A percentile compares a stretch with the other conserved stretches of the same genome.
Evolutionary conservation across 768 basidiomycete genomes (phyloP).

Genomic region (Daedaleopsis sinensis): DNA sequence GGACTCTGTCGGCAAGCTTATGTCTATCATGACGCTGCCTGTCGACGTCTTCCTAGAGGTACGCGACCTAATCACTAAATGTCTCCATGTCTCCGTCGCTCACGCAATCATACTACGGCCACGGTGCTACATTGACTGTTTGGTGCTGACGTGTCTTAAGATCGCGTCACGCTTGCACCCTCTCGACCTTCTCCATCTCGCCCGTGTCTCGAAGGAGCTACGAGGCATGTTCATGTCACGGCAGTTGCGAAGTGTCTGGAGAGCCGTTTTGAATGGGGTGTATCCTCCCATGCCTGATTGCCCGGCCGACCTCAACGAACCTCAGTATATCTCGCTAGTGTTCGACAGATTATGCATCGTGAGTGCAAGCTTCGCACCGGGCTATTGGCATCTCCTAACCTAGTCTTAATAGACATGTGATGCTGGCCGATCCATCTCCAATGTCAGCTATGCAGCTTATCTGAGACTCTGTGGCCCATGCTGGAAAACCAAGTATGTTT

Average conservation of each 20-base stretch:
- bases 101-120: no score
- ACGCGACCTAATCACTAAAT: no score
- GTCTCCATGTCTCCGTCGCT: no score
- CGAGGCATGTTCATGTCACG: conserved; percentile 20
- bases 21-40: conserved; percentile 1
- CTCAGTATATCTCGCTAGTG: conserved; percentile 4
- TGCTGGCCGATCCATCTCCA: not conserved
- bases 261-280: conserved; percentile 13
- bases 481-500: conserved; percentile 11
- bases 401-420: conserved; percentile 5
- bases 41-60: conserved; percentile 11
- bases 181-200: conserved; percentile 25
- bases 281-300: conserved; percentile 14
- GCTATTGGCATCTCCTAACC: not conserved
- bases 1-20: conserved; percentile 6
- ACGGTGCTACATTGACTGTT: no score
- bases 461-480: conserved; percentile 10
- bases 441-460: conserved; percentile 1
- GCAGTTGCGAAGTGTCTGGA: conserved; percentile 22
- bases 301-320: conserved; percentile 13
- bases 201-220: conserved; percentile 17
- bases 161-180: conserved; percentile 18
- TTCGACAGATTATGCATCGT: conserved; percentile 13
- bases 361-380: no score
- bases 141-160: not conserved